Evolutionary conservation across 1,284 basidiomycete genomes (phyloP).

Genomic region (Apiotrichum siamense): DNA sequence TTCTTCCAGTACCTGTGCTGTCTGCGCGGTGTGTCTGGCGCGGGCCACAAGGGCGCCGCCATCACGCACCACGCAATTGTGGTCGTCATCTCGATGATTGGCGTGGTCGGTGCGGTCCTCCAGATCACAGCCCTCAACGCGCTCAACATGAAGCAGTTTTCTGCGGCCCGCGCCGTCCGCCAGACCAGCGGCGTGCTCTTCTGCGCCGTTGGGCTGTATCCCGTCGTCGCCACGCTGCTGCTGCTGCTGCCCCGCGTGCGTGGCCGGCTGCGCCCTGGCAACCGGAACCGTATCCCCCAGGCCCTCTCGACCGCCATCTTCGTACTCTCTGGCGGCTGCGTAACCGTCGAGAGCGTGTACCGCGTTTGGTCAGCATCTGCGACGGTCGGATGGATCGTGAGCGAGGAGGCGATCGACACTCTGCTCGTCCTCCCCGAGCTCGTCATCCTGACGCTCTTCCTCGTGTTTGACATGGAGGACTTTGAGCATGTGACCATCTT

Average conservation of each 20-base stretch:
- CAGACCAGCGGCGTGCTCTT: slow-evolving; percentile 9
- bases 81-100: slow-evolving; percentile 4
- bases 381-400: background rate
- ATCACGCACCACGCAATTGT: background rate
- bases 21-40: background rate
- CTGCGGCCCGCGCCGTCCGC: background rate
- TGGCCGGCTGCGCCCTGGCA: background rate
- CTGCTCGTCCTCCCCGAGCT: slow-evolving; percentile 10
- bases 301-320: background rate
- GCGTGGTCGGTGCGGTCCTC: slow-evolving; percentile 10
- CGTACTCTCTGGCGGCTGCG: background rate
- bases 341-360: slow-evolving; percentile 9
- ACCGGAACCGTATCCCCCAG: background rate
- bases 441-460: background rate
- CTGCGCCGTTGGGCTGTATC: background rate
- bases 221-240: background rate
- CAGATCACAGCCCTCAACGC: slow-evolving; percentile 3
- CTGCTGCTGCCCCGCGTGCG: background rate
- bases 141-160: slow-evolving; percentile 2
- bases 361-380: background rate
- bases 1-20: slow-evolving; percentile 7
- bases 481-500: background rate
- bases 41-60: background rate
- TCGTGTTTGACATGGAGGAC: slow-evolving; percentile 3
- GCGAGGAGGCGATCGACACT: background rate